Percentiles rank a stretch among this genome's conserved stretches.
Conservation (phyloP, 2,329 filamentous ascomycete genomes). For the Ceratocystis variospora region DNA sequence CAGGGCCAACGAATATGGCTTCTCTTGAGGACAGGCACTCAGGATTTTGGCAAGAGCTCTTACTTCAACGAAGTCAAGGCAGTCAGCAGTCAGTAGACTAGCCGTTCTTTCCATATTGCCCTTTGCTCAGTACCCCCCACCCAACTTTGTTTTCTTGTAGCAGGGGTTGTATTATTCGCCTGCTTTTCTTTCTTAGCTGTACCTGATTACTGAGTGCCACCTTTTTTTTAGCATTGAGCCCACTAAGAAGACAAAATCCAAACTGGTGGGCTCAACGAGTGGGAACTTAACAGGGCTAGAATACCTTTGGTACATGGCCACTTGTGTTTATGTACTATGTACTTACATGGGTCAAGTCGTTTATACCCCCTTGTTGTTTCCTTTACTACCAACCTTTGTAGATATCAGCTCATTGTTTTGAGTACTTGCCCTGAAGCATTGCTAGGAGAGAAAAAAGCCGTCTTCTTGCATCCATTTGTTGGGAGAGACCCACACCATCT, state of each 20-base stretch:
- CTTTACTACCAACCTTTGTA: background rate
- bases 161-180: background rate
- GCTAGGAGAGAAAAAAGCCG: background rate
- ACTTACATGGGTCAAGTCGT: background rate
- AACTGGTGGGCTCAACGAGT: slow-evolving; percentile 18
- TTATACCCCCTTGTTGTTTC: slow-evolving; percentile 4
- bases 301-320: slow-evolving; percentile 1
- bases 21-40: slow-evolving; percentile 6
- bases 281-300: slow-evolving; percentile 11
- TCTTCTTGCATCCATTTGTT: slow-evolving; percentile 14
- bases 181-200: background rate
- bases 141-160: background rate
- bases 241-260: slow-evolving; percentile 1
- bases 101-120: slow-evolving; percentile 11
- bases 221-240: background rate
- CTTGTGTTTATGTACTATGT: background rate
- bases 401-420: background rate
- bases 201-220: slow-evolving; percentile 2
- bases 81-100: slow-evolving; percentile 5
- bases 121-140: slow-evolving; percentile 4
- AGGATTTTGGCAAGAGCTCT: slow-evolving; percentile 16
- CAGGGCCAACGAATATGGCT: slow-evolving; percentile 10
- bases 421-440: background rate
- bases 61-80: slow-evolving; percentile 4
- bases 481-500: slow-evolving; percentile 14